Base-by-base conservation (phyloP, 495 filamentous ascomycete genomes). In the Podospora sp. region DNA sequence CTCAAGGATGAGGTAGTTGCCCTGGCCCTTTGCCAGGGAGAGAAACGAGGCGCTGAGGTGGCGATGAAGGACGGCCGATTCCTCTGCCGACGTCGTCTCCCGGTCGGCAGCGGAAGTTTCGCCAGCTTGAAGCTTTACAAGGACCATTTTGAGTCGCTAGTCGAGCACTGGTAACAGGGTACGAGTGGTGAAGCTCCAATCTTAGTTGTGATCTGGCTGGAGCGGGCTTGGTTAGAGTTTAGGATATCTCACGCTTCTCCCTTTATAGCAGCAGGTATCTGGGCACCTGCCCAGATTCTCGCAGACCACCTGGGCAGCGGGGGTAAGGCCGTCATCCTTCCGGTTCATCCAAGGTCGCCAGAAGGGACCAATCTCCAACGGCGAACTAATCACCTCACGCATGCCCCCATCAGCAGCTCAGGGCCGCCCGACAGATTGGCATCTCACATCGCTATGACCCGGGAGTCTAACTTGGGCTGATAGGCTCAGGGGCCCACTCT, bases 1-100 rank as follows among this genome's bases (percentile, higher is more conserved):
- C 60, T 83, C 84, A 2, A 91, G 68, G 33, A 75, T 60, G 16
- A 82, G 55, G 60, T 80, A 74, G 60, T 76, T 82, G 6, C 81
- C 79, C 29, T 78, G 59, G 18, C 74, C 72, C 60, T 68, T 63
- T 8, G 65, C 57, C 24, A 77, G 21, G 20, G 64, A 26, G 9
- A 71, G 60, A 35, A 80, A 79, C 14, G 70, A 61, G 22, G 61
- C 20, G 9, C 49, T 40, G n/a, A 80, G 71, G 62, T 79, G 65
- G 27, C 78, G 59, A 22, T 80, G 77, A 51, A 80, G 63, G 35
- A 79, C 77, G 12, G 78, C 76, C 20, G 77, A 80, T 35, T 63
- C 27, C 9, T 9, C 3, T 6, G 56, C 56, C 16, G 63, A 16
- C 4, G 27, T 27, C 46, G 20, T 51, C 22, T 36, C 62, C 26